Evolutionary conservation across 2,329 filamentous ascomycete genomes (phyloP), one percentile per base, ranked within the genome.

Genomic region (Penicillium sclerotigenum): DNA sequence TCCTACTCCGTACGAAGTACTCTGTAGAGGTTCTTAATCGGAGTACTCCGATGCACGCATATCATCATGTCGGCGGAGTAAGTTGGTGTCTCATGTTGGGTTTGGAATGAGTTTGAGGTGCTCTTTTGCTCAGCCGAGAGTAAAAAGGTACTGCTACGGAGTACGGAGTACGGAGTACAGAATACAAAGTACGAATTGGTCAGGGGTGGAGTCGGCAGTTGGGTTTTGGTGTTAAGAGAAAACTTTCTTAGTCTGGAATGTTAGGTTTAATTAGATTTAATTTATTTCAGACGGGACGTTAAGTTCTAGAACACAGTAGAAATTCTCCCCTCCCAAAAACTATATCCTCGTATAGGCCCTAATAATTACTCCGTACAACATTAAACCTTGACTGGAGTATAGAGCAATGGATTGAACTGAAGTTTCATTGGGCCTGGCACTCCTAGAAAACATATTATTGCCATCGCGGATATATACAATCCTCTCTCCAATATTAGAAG

Each of bases 231-330:
- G 31, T 54, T 49, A 54, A 54, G 6, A 49, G 7, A 10, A 49
- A 31, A 38, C 18, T 49, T 54, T 26, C 20, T 47, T 31, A 20
- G 24, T 29, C 13, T 18, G 28, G 31, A 18, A 33, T 20, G 10
- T 10, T 26, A 4, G 10, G 29, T 13, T 7, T n/a, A n/a, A n/a
- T n/a, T n/a, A n/a, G n/a, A n/a, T n/a, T 54, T 55, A 51, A 55
- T 55, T 38, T 51, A 55, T 31, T 41, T 51, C 47, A 38, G 37
- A 50, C 46, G 28, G 28, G 51, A 43, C n/a, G 20, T 18, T 31
- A 33, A n/a, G 33, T 51, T 55, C 47, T 51, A 45, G 47, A 55
- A 37, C 37, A n/a, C 24, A n/a, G n/a, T n/a, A n/a, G n/a, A n/a
- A n/a, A n/a, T n/a, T n/a, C n/a, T n/a, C n/a, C n/a, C n/a, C n/a